These are phyloP conservation scores for Pestalotiopsis sp. DNA, from an alignment of 2,329 filamentous ascomycete species.

Conservation along the genomic window DNA sequence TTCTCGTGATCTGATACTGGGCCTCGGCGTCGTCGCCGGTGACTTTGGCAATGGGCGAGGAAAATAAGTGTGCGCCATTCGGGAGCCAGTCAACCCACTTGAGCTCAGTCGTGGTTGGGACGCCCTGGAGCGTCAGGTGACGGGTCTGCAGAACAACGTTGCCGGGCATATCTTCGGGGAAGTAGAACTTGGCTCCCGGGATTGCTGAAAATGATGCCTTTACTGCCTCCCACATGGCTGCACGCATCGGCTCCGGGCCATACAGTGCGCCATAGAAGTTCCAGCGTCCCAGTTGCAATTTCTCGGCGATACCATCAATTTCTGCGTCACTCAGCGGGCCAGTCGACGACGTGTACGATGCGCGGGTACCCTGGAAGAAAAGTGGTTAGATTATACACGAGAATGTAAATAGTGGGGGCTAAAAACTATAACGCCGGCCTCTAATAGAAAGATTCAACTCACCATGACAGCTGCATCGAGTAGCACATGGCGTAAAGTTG, in stretches of 20 bases:
- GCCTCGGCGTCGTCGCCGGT: background rate
- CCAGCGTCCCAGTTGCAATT: slow-evolving; percentile 30
- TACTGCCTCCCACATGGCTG: slow-evolving; percentile 21
- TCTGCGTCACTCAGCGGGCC: slow-evolving; percentile 41
- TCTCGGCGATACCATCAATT: slow-evolving; percentile 36
- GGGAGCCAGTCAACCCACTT: slow-evolving; percentile 43
- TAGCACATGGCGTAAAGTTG: slow-evolving; percentile 39
- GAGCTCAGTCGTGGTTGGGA: slow-evolving; percentile 42
- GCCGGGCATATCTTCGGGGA: slow-evolving; percentile 35
- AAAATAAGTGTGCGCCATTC: slow-evolving; percentile 45
- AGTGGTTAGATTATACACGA: background rate
- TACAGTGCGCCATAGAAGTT: background rate
- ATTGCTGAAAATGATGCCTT: slow-evolving; percentile 34
- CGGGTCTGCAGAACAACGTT: slow-evolving; percentile 36
- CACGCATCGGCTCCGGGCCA: background rate
- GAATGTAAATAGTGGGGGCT: background rate
- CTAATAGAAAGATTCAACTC: background rate
- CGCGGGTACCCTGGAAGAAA: background rate
- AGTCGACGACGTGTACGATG: slow-evolving; percentile 32
- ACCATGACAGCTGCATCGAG: slow-evolving; percentile 34
- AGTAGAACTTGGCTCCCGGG: slow-evolving; percentile 30
- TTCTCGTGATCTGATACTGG: slow-evolving; percentile 30
- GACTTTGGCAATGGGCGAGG: slow-evolving; percentile 44
- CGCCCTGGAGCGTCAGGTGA: slow-evolving; percentile 33
- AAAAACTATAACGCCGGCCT: background rate